Percentiles rank a stretch among this genome's conserved stretches.
Evolutionary conservation across 2,329 filamentous ascomycete genomes (phyloP).

Genomic region (Colletotrichum sublineola): DNA sequence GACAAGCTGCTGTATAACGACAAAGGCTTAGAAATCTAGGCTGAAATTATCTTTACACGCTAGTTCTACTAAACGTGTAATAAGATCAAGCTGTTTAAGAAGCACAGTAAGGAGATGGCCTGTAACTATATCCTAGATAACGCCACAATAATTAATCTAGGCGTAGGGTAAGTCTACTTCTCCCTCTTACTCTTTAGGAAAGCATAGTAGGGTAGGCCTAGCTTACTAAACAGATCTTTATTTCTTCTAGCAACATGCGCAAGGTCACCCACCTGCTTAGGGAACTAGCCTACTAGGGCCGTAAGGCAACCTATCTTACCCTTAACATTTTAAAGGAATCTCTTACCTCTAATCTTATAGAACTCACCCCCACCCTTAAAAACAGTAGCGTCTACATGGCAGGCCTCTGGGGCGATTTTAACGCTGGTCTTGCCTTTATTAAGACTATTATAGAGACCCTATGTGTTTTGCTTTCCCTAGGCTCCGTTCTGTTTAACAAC

Average conservation of each 20-base stretch:
- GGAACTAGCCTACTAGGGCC: slow-evolving; percentile 50
- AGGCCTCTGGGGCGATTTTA: slow-evolving; percentile 58
- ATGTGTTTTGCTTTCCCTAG: slow-evolving; percentile 56
- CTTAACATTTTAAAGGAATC: slow-evolving; percentile 57
- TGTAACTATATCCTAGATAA: slow-evolving; percentile 45
- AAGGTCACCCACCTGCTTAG: slow-evolving; percentile 56
- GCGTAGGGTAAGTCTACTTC: slow-evolving; percentile 55
- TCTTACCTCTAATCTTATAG: slow-evolving; percentile 50
- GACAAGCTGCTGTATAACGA: slow-evolving; percentile 58
- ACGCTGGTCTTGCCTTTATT: slow-evolving; percentile 52
- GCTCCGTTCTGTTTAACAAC: slow-evolving; percentile 60
- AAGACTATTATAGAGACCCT: slow-evolving; percentile 47
- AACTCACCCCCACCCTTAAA: slow-evolving; percentile 47
- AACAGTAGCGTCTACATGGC: slow-evolving; percentile 50
- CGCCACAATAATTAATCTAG: slow-evolving; percentile 56
- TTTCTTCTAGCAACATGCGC: slow-evolving; percentile 55
- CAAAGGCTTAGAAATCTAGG: slow-evolving; percentile 55
- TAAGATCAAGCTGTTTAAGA: slow-evolving; percentile 54
- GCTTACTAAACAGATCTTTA: not conserved
- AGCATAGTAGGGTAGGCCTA: not conserved
- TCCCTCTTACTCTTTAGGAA: not conserved
- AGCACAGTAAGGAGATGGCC: slow-evolving; percentile 53
- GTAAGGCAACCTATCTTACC: slow-evolving; percentile 54
- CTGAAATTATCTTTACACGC: slow-evolving; percentile 55
- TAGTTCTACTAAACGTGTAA: slow-evolving; percentile 59